Conservation (phyloP, 305 asterid genomes). For the Fraxinus baroniana region DNA sequence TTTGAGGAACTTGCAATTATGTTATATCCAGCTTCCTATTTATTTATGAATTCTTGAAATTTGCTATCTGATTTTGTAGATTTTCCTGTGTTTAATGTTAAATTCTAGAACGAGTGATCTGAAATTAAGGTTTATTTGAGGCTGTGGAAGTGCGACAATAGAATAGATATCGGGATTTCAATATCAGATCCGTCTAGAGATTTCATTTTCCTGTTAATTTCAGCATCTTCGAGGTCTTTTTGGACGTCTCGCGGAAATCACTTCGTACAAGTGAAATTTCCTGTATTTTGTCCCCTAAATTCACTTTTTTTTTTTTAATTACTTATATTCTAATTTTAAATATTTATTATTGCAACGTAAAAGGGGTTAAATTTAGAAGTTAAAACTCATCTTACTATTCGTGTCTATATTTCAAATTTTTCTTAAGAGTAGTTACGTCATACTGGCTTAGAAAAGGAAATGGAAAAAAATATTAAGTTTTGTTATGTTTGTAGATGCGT, state of each 20-base stretch:
- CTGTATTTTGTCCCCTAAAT: not conserved
- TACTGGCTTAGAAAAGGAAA: not conserved
- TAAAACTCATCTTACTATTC: not conserved
- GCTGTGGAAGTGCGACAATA: not conserved
- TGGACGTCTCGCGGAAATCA: not conserved
- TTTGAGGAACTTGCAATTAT: not conserved
- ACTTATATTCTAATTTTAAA: not conserved
- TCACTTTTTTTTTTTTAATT: not conserved
- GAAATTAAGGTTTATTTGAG: not conserved
- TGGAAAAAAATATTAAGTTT: not conserved
- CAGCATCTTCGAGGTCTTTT: not conserved
- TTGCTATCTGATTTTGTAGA: not conserved
- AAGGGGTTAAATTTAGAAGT: not conserved
- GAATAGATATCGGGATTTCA: conserved; percentile 15
- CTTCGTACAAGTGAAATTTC: not conserved
- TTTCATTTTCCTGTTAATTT: not conserved
- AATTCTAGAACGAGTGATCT: conserved; percentile 10
- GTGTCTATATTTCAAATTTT: not conserved
- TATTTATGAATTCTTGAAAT: conserved; percentile 4
- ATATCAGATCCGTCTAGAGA: not conserved
- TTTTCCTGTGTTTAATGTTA: not conserved
- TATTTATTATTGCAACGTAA: not conserved
- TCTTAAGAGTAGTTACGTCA: not conserved
- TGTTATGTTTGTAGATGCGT: not conserved
- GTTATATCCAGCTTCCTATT: not conserved